A percentile compares a stretch with the other conserved stretches of the same genome.
Conservation (phyloP, 225 moss, liverwort and hornwort species). For the Polytrichum commune region DNA sequence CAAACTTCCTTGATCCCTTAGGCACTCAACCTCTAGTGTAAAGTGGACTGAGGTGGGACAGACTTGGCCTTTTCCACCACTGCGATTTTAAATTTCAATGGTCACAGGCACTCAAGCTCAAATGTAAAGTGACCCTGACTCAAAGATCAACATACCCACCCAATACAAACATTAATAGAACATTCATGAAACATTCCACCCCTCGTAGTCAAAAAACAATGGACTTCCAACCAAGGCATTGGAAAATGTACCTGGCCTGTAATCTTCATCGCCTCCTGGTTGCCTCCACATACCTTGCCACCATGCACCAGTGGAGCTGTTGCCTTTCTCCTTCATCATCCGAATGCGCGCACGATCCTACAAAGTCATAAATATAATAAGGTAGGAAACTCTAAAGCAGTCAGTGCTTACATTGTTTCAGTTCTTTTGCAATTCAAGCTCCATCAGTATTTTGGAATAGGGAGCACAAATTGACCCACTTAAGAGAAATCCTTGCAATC, state of each 20-base stretch:
- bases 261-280: slow-evolving; percentile 65
- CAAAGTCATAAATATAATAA: neutral
- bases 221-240: neutral
- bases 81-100: no score
- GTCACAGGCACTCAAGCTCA: no score
- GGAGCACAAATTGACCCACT: no score
- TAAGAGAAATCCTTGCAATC: no score
- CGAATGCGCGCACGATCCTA: slow-evolving; percentile 78
- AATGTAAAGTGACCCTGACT: neutral
- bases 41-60: neutral
- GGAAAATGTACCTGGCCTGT: slow-evolving; percentile 55
- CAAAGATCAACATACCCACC: neutral
- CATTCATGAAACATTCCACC: neutral
- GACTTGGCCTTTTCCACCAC: neutral
- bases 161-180: neutral
- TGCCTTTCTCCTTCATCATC: slow-evolving; percentile 86
- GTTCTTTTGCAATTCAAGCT: no score
- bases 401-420: no score
- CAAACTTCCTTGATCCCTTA: no score
- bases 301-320: slow-evolving; percentile 56
- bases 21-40: neutral
- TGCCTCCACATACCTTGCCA: slow-evolving; percentile 72
- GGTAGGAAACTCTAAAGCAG: no score
- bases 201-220: neutral
- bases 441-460: no score